Conservation (phyloP, 257 asterid species). For the Solanum lignicaule region DNA sequence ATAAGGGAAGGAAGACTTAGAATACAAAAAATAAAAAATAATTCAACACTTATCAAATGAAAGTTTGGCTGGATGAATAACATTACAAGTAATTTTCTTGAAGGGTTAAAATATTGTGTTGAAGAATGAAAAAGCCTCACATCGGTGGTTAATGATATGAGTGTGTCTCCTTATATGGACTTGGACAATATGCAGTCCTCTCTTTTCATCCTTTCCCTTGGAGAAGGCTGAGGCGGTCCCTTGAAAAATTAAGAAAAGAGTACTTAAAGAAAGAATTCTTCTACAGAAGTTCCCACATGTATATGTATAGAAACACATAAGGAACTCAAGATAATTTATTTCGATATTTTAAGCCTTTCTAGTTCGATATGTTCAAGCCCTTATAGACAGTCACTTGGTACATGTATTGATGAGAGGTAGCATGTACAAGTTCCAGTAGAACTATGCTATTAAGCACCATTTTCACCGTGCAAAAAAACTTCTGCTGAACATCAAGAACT, state of each 20-base stretch:
- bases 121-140: not conserved
- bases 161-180: not conserved
- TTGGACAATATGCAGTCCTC: not conserved
- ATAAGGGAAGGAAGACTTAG: not conserved
- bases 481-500: not conserved
- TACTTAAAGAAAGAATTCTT: not conserved
- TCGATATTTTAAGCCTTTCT: not conserved
- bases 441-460: not conserved
- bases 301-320: not conserved
- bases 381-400: not conserved
- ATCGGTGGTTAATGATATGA: not conserved
- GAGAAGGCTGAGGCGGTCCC: not conserved
- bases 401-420: not conserved
- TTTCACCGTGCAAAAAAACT: not conserved
- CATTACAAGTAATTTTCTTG: not conserved
- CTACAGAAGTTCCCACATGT: not conserved
- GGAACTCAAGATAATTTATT: not conserved
- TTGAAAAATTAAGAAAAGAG: not conserved
- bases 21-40: not conserved
- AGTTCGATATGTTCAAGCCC: not conserved
- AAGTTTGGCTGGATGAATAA: not conserved
- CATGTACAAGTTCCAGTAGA: not conserved
- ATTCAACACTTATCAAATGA: not conserved
- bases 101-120: not conserved
- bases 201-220: not conserved